A percentile compares a stretch with the other conserved stretches of the same genome.
Evolutionary conservation across 2,329 filamentous ascomycete species (phyloP).

Genomic region (Magnaporthiopsis incrustans): DNA sequence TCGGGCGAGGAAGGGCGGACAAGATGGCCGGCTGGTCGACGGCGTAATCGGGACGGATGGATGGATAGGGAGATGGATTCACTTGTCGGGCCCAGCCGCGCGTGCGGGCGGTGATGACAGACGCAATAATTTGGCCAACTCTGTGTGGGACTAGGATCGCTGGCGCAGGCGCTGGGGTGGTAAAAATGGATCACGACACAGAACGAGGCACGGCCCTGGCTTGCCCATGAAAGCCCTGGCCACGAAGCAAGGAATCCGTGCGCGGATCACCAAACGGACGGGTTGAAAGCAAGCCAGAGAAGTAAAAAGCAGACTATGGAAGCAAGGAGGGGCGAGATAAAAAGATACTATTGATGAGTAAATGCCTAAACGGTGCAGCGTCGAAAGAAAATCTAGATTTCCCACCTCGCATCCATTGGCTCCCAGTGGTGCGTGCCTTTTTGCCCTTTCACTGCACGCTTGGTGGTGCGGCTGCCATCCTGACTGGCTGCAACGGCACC

Average conservation of each 20-base stretch:
- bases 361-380: neutral
- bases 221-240: neutral
- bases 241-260: too few relatives aligned
- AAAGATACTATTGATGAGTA: neutral
- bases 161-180: neutral
- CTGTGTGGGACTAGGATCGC: neutral
- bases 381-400: neutral
- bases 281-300: neutral
- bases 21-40: too few relatives aligned
- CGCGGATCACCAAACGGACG: neutral
- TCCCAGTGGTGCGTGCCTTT: neutral
- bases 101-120: neutral
- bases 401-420: neutral
- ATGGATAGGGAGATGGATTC: neutral
- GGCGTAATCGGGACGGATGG: neutral
- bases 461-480: neutral
- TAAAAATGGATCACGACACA: neutral
- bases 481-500: neutral
- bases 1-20: neutral
- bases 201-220: neutral
- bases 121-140: neutral
- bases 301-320: neutral
- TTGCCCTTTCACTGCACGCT: neutral
- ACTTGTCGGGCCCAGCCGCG: neutral
- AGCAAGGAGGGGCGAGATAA: neutral